A percentile compares a stretch with the other conserved stretches of the same genome.
phyloP scores from a whole-genome alignment of 2,329 filamentous ascomycete species.

The Alternaria incomplexa region DNA sequence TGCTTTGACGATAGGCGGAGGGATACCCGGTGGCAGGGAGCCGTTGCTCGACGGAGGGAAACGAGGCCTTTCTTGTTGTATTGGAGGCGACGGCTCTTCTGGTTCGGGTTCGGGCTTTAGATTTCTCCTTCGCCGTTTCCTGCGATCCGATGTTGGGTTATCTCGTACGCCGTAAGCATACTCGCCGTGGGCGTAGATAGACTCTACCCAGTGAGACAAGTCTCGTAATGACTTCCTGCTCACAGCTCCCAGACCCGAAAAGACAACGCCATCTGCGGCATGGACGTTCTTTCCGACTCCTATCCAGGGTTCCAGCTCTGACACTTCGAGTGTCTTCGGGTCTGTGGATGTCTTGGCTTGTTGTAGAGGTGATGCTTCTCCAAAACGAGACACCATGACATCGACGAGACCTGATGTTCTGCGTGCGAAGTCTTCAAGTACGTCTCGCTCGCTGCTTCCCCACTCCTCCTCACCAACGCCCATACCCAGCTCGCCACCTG shows the following conservation, averaged over 20 bases:
- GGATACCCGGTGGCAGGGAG: conserved; percentile 48
- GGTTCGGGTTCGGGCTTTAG: conserved; percentile 16
- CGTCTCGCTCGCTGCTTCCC: conserved; percentile 90
- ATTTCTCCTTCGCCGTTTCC: conserved; percentile 53
- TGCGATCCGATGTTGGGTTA: conserved; percentile 72
- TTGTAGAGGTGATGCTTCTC: conserved; percentile 56
- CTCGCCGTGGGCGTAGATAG: conserved; percentile 82
- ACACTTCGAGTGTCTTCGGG: conserved; percentile 22
- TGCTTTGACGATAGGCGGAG: conserved; percentile 55
- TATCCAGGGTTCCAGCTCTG: conserved; percentile 67
- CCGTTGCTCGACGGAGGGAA: conserved; percentile 7
- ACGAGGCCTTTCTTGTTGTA: conserved; percentile 3
- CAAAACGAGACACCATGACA: conserved; percentile 85
- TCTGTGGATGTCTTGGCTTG: conserved; percentile 34
- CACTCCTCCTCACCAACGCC: conserved; percentile 96
- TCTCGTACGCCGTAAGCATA: conserved; percentile 85
- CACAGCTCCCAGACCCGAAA: conserved; percentile 78
- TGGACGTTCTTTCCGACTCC: conserved; percentile 71
- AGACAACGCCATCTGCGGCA: conserved; percentile 82
- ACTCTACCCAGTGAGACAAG: conserved; percentile 85
- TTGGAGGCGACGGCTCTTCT: conserved; percentile 4
- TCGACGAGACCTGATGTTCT: conserved; percentile 86
- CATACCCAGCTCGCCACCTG: conserved; percentile 87
- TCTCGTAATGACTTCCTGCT: conserved; percentile 73
- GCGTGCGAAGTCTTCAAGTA: conserved; percentile 84